Conservation (phyloP, 164 flowering plant genomes). For the Vitis riparia region DNA sequence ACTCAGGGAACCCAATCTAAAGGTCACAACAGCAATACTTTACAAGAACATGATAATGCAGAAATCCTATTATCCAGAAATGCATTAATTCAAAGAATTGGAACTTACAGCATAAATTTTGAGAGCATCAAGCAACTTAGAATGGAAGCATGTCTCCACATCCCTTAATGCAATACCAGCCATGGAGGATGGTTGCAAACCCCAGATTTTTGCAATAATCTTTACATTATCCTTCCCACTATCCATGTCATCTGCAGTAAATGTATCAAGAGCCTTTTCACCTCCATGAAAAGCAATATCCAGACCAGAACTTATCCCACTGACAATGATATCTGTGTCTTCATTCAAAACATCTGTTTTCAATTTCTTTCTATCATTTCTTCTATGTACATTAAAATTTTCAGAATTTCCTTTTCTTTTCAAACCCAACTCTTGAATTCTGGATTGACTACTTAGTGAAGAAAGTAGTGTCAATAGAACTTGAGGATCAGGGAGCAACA, state of each 20-base stretch:
- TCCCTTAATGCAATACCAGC: slow-evolving; percentile 30
- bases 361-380: slow-evolving; percentile 38
- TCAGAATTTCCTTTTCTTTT: slow-evolving; percentile 54
- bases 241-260: slow-evolving; percentile 26
- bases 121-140: slow-evolving; percentile 74
- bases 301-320: slow-evolving; percentile 44
- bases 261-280: slow-evolving; percentile 22
- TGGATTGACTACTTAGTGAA: slow-evolving; percentile 34
- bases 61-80: not conserved
- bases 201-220: slow-evolving; percentile 57
- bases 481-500: slow-evolving; percentile 79
- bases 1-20: not conserved
- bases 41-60: not conserved
- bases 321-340: slow-evolving; percentile 64
- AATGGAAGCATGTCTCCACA: slow-evolving; percentile 51
- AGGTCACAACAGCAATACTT: not conserved
- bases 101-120: slow-evolving; percentile 69
- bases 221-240: slow-evolving; percentile 29
- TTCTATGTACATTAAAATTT: slow-evolving; percentile 12
- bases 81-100: not conserved
- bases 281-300: slow-evolving; percentile 21
- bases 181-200: slow-evolving; percentile 27
- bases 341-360: slow-evolving; percentile 33
- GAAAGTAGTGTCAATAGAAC: slow-evolving; percentile 70
- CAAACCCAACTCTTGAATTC: slow-evolving; percentile 16